Conservation (phyloP, 2,329 filamentous ascomycete species). For the Aspergillus proliferans region DNA sequence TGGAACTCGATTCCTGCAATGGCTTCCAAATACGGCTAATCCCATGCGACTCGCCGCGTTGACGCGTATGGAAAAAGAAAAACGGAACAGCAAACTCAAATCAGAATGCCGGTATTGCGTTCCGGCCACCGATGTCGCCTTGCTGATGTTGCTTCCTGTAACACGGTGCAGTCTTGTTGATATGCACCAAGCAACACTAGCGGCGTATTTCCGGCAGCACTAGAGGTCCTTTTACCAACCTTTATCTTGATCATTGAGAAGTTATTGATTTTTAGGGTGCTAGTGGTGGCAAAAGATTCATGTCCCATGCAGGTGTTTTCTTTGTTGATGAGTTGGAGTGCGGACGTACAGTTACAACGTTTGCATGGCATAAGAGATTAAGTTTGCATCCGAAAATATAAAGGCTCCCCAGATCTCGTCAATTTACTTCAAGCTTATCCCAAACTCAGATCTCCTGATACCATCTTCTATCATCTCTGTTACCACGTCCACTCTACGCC, state of each 20-base stretch:
- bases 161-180: background rate
- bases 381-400: background rate
- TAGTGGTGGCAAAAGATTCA: constrained; percentile 8
- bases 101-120: background rate
- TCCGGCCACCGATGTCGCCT: background rate
- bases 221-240: constrained; percentile 2
- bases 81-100: constrained; percentile 1
- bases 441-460: background rate
- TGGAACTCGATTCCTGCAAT: constrained; percentile 1
- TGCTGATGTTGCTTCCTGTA: background rate
- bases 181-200: background rate
- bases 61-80: constrained; percentile 4
- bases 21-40: background rate
- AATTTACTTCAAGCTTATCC: background rate
- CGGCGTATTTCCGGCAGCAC: background rate
- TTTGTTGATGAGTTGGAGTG: background rate
- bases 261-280: constrained; percentile 6
- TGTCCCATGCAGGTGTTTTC: background rate
- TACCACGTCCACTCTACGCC: background rate
- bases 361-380: background rate
- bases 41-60: constrained; percentile 2
- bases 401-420: background rate
- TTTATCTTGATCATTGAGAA: constrained; percentile 1
- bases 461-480: background rate
- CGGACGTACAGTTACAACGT: background rate